Conservation (phyloP, 305 asterid species). For the Andrographis paniculata region DNA sequence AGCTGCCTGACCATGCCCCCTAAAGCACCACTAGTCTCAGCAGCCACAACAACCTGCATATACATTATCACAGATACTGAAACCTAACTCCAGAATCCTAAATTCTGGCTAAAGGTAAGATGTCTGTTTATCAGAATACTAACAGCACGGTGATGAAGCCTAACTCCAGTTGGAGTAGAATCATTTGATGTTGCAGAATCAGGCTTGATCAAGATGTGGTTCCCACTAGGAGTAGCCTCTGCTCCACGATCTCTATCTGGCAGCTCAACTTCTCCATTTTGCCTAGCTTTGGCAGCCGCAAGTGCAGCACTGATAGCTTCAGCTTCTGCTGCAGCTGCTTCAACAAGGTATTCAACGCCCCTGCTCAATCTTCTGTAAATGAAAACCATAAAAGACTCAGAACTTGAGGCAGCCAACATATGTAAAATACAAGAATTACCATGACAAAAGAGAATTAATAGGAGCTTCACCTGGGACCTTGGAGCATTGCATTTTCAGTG, state of each 20-base stretch:
- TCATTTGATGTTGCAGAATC: slow-evolving; percentile 61
- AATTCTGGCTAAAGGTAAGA: slow-evolving; percentile 13
- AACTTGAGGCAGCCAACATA: slow-evolving; percentile 16
- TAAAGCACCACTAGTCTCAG: slow-evolving; percentile 96
- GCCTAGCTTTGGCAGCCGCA: slow-evolving; percentile 99
- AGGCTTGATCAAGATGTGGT: slow-evolving; percentile 76
- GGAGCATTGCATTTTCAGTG: slow-evolving; percentile 85
- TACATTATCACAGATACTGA: slow-evolving; percentile 18
- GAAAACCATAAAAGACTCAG: neutral
- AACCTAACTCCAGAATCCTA: slow-evolving; percentile 10
- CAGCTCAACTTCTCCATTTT: slow-evolving; percentile 88
- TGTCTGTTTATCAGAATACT: slow-evolving; percentile 34
- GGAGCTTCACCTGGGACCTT: slow-evolving; percentile 56
- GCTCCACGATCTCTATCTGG: slow-evolving; percentile 97
- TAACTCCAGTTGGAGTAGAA: slow-evolving; percentile 82
- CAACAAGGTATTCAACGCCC: slow-evolving; percentile 96
- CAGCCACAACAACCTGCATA: slow-evolving; percentile 94
- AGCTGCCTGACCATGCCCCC: slow-evolving; percentile 99
- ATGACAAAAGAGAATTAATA: slow-evolving; percentile 9
- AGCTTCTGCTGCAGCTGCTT: slow-evolving; percentile 99
- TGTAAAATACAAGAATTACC: neutral
- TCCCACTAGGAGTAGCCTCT: slow-evolving; percentile 96
- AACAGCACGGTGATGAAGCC: slow-evolving; percentile 99
- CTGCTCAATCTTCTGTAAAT: slow-evolving; percentile 61
- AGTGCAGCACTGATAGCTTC: slow-evolving; percentile 93